Evolutionary conservation across 139 green algal species (phyloP).

Genomic region (Volvox africanus): DNA sequence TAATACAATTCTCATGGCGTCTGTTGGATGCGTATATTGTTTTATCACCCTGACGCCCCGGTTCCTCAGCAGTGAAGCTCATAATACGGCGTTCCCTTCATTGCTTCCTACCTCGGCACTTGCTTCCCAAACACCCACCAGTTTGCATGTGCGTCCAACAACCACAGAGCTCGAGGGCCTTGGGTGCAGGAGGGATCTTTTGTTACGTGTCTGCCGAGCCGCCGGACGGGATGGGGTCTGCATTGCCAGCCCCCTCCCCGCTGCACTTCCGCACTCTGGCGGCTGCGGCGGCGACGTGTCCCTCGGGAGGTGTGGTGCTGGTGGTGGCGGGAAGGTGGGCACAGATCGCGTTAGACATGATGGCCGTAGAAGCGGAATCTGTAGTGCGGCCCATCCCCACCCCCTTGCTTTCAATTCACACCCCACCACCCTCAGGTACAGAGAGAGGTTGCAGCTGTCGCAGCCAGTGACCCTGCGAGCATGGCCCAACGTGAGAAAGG

Average conservation of each 20-base stretch:
- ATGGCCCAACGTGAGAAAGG: constrained; percentile 10
- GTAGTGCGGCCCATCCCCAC: not conserved
- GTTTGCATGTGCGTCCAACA: not conserved
- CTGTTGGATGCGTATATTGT: too few species aligned
- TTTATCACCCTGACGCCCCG: too few species aligned
- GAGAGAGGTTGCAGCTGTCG: too few species aligned
- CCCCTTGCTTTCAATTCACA: not conserved
- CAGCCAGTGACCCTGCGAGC: constrained; percentile 5
- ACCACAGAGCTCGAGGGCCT: not conserved
- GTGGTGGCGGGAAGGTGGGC: constrained; percentile 15
- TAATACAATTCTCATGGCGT: too few species aligned
- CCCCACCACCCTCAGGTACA: constrained; percentile 25
- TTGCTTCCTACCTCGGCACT: too few species aligned
- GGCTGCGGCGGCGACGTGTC: constrained; percentile 19
- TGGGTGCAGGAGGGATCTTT: not conserved
- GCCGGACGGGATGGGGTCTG: not conserved
- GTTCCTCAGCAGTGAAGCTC: too few species aligned
- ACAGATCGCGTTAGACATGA: not conserved
- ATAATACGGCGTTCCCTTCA: too few species aligned
- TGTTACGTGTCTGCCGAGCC: not conserved
- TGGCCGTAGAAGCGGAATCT: not conserved
- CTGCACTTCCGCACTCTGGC: constrained; percentile 5
- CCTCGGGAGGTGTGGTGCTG: not conserved
- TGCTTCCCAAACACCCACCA: too few species aligned
- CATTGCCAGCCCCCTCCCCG: not conserved